Evolutionary conservation across 495 filamentous ascomycete genomes (phyloP), one percentile per base, ranked within the genome.

Genomic region (Glarea lozoyensis): DNA sequence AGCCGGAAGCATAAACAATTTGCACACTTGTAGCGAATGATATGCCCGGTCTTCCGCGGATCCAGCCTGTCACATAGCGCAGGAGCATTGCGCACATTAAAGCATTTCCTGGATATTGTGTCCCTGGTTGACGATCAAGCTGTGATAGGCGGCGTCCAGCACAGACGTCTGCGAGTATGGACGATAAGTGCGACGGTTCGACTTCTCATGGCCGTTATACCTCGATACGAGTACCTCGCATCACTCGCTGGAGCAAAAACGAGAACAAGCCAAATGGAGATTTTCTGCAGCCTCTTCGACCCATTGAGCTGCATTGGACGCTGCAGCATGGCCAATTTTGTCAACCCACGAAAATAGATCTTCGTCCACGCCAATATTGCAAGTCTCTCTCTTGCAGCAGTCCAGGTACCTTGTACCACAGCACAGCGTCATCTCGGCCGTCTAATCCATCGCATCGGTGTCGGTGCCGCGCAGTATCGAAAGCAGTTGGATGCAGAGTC

Each of bases 41-140:
- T n/a, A n/a, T n/a, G n/a, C n/a, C n/a, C n/a, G n/a, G n/a, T n/a
- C n/a, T n/a, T n/a, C n/a, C n/a, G n/a, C n/a, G n/a, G n/a, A n/a
- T n/a, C n/a, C n/a, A n/a, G n/a, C n/a, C n/a, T n/a, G n/a, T n/a
- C n/a, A n/a, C n/a, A n/a, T n/a, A n/a, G n/a, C 31, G 31, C 31
- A 34, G 17, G n/a, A 16, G 31, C 31, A 34, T 34, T 34, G 31
- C 31, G 31, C 17, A 34, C 6, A 34, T 34, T 34, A 16, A 34
- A 13, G 25, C 31, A 13, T 34, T 34, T 34, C 31, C 31, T 11
- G 31, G 31, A 16, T 34, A 34, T 11, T 7, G 6, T 13, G 17
- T 34, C 31, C 31, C n/a, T n/a, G n/a, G n/a, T n/a, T 34, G n/a
- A 16, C n/a, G 12, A 6, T 13, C 31, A 16, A 34, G 31, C 31